Conservation (phyloP, 2,329 filamentous ascomycete species). For the Domatiomyces globalis region DNA sequence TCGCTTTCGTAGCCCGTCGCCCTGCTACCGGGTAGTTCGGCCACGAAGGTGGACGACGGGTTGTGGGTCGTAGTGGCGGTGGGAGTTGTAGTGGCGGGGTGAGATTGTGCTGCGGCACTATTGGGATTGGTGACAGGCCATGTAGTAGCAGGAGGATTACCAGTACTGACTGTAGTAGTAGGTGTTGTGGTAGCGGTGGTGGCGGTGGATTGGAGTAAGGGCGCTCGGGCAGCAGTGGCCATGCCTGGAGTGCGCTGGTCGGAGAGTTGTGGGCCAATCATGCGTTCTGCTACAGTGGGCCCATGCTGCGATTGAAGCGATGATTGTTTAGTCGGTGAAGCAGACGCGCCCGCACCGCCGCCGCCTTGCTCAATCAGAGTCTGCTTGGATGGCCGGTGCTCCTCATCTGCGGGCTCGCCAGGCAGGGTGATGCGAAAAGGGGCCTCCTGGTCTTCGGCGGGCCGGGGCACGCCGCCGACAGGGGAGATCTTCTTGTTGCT, state of each 20-base stretch:
- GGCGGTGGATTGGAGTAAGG: conserved; percentile 6
- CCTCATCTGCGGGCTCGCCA: conserved; percentile 10
- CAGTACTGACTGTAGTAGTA: background rate
- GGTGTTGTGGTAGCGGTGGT: conserved; percentile 16
- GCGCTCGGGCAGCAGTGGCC: background rate
- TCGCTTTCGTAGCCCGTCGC: conserved; percentile 26
- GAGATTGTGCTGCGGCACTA: no score
- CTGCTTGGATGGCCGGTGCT: background rate
- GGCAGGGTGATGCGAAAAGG: conserved; percentile 26
- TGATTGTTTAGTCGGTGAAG: no score
- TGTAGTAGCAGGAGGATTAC: background rate
- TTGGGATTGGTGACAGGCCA: background rate
- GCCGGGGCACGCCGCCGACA: conserved; percentile 19
- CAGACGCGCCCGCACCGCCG: background rate
- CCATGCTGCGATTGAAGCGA: no score
- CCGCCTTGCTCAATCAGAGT: conserved; percentile 1
- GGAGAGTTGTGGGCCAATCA: background rate
- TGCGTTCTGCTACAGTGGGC: background rate
- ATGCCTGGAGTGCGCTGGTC: background rate
- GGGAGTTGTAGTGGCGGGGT: no score
- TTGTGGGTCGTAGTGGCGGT: background rate
- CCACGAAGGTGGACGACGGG: conserved; percentile 20
- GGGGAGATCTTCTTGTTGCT: conserved; percentile 18
- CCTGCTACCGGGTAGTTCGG: conserved; percentile 20
- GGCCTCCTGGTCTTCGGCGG: conserved; percentile 24